A percentile compares a stretch with the other conserved stretches of the same genome.
These are phyloP conservation scores for Lyophyllum shimeji DNA, from an alignment of 768 basidiomycete species.

Conservation along the genomic window DNA sequence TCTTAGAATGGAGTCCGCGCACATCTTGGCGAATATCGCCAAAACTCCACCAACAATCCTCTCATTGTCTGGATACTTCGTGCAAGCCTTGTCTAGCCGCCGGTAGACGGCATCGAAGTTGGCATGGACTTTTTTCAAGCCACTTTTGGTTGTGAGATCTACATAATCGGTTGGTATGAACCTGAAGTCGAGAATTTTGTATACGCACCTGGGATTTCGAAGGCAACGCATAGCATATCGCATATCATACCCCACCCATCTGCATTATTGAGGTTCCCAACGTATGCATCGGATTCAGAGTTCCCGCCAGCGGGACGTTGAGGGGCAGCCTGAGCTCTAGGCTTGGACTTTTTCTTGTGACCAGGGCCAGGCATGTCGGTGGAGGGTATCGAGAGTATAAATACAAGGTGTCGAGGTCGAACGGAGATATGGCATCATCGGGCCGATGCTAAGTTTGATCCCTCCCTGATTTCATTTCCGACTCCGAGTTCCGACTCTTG, in stretches of 20 bases:
- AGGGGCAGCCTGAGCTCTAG: constrained; percentile 1
- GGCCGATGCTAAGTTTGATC: too few relatives aligned
- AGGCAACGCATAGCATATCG: constrained; percentile 44
- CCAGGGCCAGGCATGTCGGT: constrained; percentile 30
- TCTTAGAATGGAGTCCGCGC: constrained; percentile 55
- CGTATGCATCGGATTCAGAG: constrained; percentile 26
- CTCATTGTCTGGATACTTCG: constrained; percentile 39
- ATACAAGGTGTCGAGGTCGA: too few relatives aligned
- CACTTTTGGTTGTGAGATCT: constrained; percentile 58
- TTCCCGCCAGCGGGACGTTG: neutral
- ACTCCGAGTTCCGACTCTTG: too few relatives aligned
- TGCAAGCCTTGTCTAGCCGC: constrained; percentile 50
- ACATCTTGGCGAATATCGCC: constrained; percentile 66
- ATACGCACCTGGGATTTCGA: constrained; percentile 52
- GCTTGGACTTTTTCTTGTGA: constrained; percentile 20
- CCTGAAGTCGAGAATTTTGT: neutral
- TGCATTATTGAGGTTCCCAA: constrained; percentile 45
- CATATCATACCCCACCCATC: constrained; percentile 50
- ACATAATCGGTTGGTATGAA: neutral
- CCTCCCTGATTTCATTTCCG: too few relatives aligned
- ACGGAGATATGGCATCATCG: too few relatives aligned
- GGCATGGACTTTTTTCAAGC: constrained; percentile 61
- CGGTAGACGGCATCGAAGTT: constrained; percentile 54
- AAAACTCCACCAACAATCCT: constrained; percentile 56
- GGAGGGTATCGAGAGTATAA: neutral